Evolutionary conservation across 306 rosid species (phyloP).

Genomic region (Begonia loranthoides): DNA sequence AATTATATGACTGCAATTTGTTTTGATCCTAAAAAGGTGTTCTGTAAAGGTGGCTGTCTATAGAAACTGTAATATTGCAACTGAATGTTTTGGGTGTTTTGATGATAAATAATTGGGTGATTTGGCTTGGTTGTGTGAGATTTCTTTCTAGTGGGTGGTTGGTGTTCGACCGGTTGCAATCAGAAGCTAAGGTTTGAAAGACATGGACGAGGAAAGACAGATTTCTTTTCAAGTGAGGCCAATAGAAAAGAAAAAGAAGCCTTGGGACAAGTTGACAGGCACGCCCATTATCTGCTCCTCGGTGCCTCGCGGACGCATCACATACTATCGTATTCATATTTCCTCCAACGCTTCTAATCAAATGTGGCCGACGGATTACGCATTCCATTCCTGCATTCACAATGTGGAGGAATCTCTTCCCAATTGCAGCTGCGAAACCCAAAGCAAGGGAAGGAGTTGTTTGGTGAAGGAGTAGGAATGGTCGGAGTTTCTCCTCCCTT

Average conservation of each 20-base stretch:
- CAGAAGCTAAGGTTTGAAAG: too few species aligned
- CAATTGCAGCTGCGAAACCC: slow-evolving; percentile 70
- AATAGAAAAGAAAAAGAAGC: too few species aligned
- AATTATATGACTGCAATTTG: not conserved
- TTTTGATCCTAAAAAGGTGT: not conserved
- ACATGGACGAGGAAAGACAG: too few species aligned
- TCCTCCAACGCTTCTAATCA: slow-evolving; percentile 36
- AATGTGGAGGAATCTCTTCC: slow-evolving; percentile 43
- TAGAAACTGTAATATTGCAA: not conserved
- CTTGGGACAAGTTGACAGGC: too few species aligned
- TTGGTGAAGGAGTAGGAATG: slow-evolving; percentile 63
- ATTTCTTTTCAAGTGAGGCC: too few species aligned
- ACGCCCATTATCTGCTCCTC: too few species aligned
- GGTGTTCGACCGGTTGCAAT: too few species aligned
- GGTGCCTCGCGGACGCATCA: too few species aligned
- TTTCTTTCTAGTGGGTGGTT: too few species aligned
- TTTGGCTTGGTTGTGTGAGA: too few species aligned
- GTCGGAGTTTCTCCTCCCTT: slow-evolving; percentile 44
- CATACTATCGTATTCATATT: too few species aligned
- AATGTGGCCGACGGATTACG: slow-evolving; percentile 65
- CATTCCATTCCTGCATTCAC: slow-evolving; percentile 57
- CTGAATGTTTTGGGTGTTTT: not conserved
- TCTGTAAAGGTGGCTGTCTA: not conserved
- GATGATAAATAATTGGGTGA: too few species aligned
- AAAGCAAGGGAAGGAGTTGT: slow-evolving; percentile 65